These are phyloP conservation scores for Vaccinium corymbosum DNA, from an alignment of 148 eudicot species.

Conservation along the genomic window DNA sequence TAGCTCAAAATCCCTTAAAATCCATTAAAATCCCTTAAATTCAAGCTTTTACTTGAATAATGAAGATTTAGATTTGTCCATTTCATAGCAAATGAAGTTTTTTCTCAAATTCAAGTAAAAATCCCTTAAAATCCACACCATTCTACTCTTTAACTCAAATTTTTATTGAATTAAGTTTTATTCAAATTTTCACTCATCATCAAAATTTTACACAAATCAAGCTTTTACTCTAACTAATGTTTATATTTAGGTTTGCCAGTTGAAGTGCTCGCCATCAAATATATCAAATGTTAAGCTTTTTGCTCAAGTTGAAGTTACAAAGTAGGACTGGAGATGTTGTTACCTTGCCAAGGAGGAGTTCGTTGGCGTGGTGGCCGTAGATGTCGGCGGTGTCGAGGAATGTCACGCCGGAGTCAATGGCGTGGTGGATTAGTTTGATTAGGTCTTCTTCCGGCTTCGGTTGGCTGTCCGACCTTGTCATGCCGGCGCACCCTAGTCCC, in stretches of 20 bases:
- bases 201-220: neutral
- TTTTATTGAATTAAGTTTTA: too few species aligned
- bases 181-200: neutral
- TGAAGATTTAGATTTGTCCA: too few species aligned
- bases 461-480: neutral
- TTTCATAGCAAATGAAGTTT: too few species aligned
- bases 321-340: too few species aligned
- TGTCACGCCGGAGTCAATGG: conserved; percentile 5
- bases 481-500: neutral
- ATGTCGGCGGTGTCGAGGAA: conserved; percentile 14
- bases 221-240: neutral
- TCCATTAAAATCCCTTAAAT: too few species aligned
- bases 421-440: neutral
- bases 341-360: conserved; percentile 9
- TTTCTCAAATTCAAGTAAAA: too few species aligned
- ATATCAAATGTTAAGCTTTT: neutral
- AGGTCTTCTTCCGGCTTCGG: neutral
- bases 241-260: neutral
- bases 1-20: too few species aligned
- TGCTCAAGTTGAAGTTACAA: too few species aligned
- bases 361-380: neutral
- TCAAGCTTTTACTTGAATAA: too few species aligned
- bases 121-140: too few species aligned
- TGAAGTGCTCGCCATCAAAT: neutral
- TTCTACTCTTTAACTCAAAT: too few species aligned